These are phyloP conservation scores for Dryas alaskensis DNA, from an alignment of 306 rosid species.

Conservation along the genomic window DNA sequence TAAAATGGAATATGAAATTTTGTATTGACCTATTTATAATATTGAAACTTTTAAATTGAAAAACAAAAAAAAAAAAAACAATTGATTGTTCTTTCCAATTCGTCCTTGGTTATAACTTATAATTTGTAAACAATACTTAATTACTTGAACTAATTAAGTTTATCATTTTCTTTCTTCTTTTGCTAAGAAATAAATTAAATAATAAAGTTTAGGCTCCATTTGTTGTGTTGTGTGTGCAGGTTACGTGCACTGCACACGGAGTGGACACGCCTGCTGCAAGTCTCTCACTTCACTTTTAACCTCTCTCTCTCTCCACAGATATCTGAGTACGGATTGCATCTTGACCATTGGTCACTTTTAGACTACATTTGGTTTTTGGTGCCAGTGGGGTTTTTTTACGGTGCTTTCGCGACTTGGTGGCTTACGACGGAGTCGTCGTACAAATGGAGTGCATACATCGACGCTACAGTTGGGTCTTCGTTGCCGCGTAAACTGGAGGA, in stretches of 20 bases:
- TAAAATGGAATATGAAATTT: too few species aligned
- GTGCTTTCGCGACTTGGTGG: constrained; percentile 13
- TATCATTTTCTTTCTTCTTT: too few species aligned
- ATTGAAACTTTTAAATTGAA: too few species aligned
- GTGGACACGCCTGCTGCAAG: constrained; percentile 24
- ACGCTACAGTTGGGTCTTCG: constrained; percentile 36
- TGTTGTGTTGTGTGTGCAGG: background rate
- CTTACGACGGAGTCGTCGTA: constrained; percentile 3
- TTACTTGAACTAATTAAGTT: too few species aligned
- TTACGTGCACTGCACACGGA: constrained; percentile 23
- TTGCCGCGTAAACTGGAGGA: constrained; percentile 35
- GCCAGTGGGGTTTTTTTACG: background rate
- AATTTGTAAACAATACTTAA: too few species aligned
- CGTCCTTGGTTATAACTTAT: too few species aligned
- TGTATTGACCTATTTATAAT: too few species aligned
- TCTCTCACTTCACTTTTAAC: background rate
- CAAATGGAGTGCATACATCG: constrained; percentile 9
- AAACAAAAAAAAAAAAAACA: too few species aligned
- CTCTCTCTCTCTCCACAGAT: background rate
- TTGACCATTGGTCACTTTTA: constrained; percentile 22
- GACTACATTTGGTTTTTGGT: too few species aligned
- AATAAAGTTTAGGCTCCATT: too few species aligned
- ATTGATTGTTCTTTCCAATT: too few species aligned
- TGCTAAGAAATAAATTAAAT: too few species aligned
- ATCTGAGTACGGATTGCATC: background rate